phyloP scores from a whole-genome alignment of 106 monocot species.

The Dendrobium nobile region DNA sequence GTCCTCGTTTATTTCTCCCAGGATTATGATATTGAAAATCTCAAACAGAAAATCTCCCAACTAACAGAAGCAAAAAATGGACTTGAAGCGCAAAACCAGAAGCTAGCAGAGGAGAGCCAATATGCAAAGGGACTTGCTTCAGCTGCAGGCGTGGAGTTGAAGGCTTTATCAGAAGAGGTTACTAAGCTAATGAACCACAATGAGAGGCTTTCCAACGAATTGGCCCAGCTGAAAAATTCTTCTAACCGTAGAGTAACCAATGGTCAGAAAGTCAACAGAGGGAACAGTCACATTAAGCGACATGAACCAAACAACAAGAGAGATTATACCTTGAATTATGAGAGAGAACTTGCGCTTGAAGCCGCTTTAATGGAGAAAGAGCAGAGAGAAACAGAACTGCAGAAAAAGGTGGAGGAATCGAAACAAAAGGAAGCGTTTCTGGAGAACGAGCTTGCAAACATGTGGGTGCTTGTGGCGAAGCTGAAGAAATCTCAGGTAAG shows the following conservation, averaged over 20 bases:
- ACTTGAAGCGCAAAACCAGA: slow-evolving; percentile 74
- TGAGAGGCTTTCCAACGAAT: slow-evolving; percentile 53
- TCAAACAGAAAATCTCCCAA: slow-evolving; percentile 52
- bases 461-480: slow-evolving; percentile 90
- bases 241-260: slow-evolving; percentile 28
- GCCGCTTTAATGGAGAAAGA: slow-evolving; percentile 57
- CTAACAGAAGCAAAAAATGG: slow-evolving; percentile 50
- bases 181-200: slow-evolving; percentile 93
- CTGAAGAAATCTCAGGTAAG: slow-evolving; percentile 57
- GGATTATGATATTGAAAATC: slow-evolving; percentile 61
- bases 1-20: slow-evolving; percentile 4
- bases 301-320: slow-evolving; percentile 28
- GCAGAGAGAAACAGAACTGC: slow-evolving; percentile 62
- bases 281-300: slow-evolving; percentile 35
- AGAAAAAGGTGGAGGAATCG: slow-evolving; percentile 68
- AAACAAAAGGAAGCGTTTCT: slow-evolving; percentile 69
- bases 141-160: slow-evolving; percentile 87
- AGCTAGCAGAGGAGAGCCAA: slow-evolving; percentile 69
- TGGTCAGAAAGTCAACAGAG: slow-evolving; percentile 26
- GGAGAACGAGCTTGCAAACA: slow-evolving; percentile 86
- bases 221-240: slow-evolving; percentile 38
- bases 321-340: slow-evolving; percentile 27
- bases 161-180: slow-evolving; percentile 90
- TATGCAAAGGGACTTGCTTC: slow-evolving; percentile 94
- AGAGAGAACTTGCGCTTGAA: slow-evolving; percentile 53